Evolutionary conservation across 2,329 filamentous ascomycete genomes (phyloP).

Genomic region (Didymella arachidicola): DNA sequence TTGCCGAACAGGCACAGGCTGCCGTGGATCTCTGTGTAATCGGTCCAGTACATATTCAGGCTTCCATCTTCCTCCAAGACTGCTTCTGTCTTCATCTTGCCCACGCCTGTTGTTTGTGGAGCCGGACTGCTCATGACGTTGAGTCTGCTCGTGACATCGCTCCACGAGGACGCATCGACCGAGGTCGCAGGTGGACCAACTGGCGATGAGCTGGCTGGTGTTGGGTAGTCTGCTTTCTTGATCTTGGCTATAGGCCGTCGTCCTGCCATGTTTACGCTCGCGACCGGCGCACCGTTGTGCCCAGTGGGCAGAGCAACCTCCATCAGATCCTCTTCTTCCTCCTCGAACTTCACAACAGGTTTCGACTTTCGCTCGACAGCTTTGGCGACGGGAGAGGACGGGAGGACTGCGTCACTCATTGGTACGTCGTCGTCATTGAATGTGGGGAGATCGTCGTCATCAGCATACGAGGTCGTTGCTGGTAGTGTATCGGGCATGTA

Average conservation of each 20-base stretch:
- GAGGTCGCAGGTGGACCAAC: slow-evolving; percentile 63
- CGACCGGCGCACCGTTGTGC: slow-evolving; percentile 65
- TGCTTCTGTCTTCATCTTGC: slow-evolving; percentile 83
- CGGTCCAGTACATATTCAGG: slow-evolving; percentile 94
- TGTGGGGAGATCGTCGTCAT: slow-evolving; percentile 65
- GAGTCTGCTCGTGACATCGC: slow-evolving; percentile 81
- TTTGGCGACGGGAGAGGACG: slow-evolving; percentile 86
- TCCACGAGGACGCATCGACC: slow-evolving; percentile 84
- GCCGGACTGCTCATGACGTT: slow-evolving; percentile 82
- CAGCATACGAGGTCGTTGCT: slow-evolving; percentile 53
- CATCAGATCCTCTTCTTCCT: slow-evolving; percentile 81
- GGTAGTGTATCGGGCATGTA: slow-evolving; percentile 55
- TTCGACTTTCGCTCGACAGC: slow-evolving; percentile 74
- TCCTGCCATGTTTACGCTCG: slow-evolving; percentile 85
- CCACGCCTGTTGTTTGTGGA: slow-evolving; percentile 68
- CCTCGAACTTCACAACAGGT: slow-evolving; percentile 65
- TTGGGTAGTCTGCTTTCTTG: slow-evolving; percentile 72
- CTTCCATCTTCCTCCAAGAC: slow-evolving; percentile 94
- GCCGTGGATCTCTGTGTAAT: slow-evolving; percentile 92
- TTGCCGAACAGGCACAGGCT: slow-evolving; percentile 95
- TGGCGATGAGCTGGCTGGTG: slow-evolving; percentile 80
- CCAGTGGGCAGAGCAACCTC: slow-evolving; percentile 82
- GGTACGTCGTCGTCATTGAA: slow-evolving; percentile 70
- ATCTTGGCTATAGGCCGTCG: slow-evolving; percentile 77
- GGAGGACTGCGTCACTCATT: slow-evolving; percentile 81